A percentile compares a stretch with the other conserved stretches of the same genome.
phyloP scores from a whole-genome alignment of 176 grass and related monocot species.

The Miscanthus lutarioriparius region DNA sequence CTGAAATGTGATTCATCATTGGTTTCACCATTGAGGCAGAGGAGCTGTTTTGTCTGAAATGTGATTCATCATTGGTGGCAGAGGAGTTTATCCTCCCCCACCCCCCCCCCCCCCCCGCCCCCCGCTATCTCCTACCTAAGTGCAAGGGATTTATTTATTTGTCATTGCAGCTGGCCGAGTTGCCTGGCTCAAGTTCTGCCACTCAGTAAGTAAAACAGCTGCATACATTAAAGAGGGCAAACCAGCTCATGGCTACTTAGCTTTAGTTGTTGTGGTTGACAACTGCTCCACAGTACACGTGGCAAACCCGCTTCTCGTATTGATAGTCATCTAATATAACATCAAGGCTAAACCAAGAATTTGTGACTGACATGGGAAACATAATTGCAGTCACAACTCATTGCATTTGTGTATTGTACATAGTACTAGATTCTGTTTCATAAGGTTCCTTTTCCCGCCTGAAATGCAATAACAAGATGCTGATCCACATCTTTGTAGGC shows the following conservation, averaged over 20 bases:
- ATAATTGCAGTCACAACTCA: background rate
- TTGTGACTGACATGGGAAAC: background rate
- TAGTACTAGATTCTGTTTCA: too few relatives aligned
- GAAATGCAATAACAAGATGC: background rate
- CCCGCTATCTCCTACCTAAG: too few relatives aligned
- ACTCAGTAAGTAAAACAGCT: constrained; percentile 57
- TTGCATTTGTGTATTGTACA: background rate
- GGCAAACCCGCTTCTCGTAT: background rate
- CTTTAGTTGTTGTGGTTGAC: constrained; percentile 52
- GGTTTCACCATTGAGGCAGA: too few relatives aligned
- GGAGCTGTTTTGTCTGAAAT: too few relatives aligned
- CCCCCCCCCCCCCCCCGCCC: too few relatives aligned
- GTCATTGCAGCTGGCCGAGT: constrained; percentile 63
- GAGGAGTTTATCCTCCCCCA: background rate
- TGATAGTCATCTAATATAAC: background rate
- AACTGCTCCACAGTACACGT: constrained; percentile 34
- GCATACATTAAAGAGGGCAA: constrained; percentile 51
- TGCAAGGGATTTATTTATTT: background rate
- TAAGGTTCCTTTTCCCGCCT: background rate
- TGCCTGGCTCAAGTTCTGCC: constrained; percentile 42
- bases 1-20: too few relatives aligned
- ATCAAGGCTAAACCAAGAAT: background rate
- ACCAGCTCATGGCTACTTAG: constrained; percentile 58
- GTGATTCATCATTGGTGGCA: too few relatives aligned
- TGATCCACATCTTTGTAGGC: too few relatives aligned